Base-by-base conservation (phyloP, 257 asterid genomes). In the Primulina huaijiensis region DNA sequence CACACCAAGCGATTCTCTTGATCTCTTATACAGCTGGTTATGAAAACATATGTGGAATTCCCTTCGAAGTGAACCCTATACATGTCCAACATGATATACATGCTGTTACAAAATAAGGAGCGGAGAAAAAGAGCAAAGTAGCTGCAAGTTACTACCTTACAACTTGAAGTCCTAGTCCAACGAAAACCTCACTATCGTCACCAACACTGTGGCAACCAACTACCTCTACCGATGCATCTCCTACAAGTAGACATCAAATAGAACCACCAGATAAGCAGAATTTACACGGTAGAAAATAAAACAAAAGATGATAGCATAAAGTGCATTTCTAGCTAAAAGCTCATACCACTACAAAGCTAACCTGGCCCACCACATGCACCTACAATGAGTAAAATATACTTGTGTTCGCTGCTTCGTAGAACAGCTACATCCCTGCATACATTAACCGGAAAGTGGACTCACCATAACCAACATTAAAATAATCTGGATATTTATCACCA, bases 91-190 rank as follows among this genome's bases (percentile, higher is more conserved):
- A 68, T n/a, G 31, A 56, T 23, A 73, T 50, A 37, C 25, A 60
- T 8, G 17, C 57, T 60, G 62, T 79, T 67, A 79, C 75, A 72
- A 58, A 69, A 68, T 64, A 40, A 35, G 10, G 58, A 73, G 58
- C 53, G 53, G 12, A 62, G 33, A 74, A 35, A 31, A 50, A 25
- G 30, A 27, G 35, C 20, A 27, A 72, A 29, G 30, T 65, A 66
- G 19, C 20, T 66, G 77, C 52, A 75, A 65, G 37, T 55, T 40
- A 70, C 68, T 62, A 81, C 88, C 89, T 79, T 68, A 83, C 63
- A 75, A 75, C 70, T 71, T 68, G 82, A 65, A 81, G 82, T 38
- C 87, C 89, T 76, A 83, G 78, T 63, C 84, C 84, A 64, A 85
- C 76, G 56, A 72, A 73, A 65, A 70, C 83, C 66, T 72, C 76